Percentiles rank a stretch among this genome's conserved stretches.
Conservation (phyloP, 2,329 filamentous ascomycete genomes). For the Mycocentrospora acerina region DNA sequence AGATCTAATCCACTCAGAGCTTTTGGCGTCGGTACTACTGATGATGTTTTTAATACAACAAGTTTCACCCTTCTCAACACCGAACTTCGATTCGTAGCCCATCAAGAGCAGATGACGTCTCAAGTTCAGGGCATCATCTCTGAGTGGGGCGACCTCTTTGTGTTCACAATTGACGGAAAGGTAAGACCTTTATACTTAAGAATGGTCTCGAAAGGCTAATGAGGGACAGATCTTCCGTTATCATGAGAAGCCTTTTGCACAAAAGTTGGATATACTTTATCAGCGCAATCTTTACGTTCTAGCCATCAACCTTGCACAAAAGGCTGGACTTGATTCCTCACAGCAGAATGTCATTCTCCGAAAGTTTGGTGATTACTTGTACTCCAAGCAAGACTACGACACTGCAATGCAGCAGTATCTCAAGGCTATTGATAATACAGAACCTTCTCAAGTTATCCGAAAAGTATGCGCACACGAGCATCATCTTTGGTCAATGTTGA, state of each 20-base stretch:
- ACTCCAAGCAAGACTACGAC: conserved; percentile 94
- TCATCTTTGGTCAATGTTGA: neutral
- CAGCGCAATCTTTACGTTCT: conserved; percentile 89
- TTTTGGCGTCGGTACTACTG: conserved; percentile 71
- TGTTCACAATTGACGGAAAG: conserved; percentile 91
- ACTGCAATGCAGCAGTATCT: conserved; percentile 99
- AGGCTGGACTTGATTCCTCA: conserved; percentile 73
- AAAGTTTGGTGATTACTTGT: conserved; percentile 90
- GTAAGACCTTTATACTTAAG: conserved; percentile 48
- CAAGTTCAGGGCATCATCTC: conserved; percentile 78
- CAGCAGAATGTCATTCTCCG: conserved; percentile 92
- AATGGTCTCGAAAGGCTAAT: conserved; percentile 9
- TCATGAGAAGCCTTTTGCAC: conserved; percentile 85
- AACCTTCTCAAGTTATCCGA: conserved; percentile 92
- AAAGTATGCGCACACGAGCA: conserved; percentile 58
- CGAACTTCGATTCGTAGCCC: conserved; percentile 83
- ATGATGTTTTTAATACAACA: conserved; percentile 81
- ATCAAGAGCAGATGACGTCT: conserved; percentile 81
- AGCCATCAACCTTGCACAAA: conserved; percentile 90
- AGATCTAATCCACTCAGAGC: conserved; percentile 66
- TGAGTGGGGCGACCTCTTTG: conserved; percentile 88
- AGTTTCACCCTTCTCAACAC: conserved; percentile 92
- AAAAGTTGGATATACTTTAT: conserved; percentile 90
- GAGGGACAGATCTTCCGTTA: conserved; percentile 73
- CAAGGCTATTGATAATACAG: conserved; percentile 91